Evolutionary conservation across 768 basidiomycete genomes (phyloP).

Genomic region (Panaeolus papilionaceus): DNA sequence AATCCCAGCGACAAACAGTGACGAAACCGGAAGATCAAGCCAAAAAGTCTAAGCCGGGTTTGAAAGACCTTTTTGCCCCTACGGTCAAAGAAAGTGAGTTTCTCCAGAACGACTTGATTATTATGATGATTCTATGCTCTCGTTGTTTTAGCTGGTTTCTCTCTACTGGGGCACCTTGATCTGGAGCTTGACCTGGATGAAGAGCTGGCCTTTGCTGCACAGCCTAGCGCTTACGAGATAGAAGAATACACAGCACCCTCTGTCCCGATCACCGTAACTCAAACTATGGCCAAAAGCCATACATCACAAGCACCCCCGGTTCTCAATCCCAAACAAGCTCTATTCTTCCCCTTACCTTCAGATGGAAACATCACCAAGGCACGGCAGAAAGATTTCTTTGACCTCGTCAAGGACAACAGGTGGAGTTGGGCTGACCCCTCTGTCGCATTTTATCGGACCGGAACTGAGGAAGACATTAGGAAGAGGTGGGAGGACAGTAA

Average conservation of each 20-base stretch:
- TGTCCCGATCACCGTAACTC: slow-evolving; percentile 19
- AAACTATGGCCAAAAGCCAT: slow-evolving; percentile 27
- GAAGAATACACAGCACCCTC: slow-evolving; percentile 18
- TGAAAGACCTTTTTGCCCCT: slow-evolving; percentile 81
- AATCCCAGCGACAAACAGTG: slow-evolving; percentile 12
- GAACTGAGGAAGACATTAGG: slow-evolving; percentile 65
- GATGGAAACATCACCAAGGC: slow-evolving; percentile 35
- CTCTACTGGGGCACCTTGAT: slow-evolving; percentile 76
- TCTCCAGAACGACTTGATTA: background rate
- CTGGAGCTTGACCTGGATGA: slow-evolving; percentile 75
- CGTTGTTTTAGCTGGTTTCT: slow-evolving; percentile 62
- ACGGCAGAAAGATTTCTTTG: slow-evolving; percentile 52
- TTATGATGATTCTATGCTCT: slow-evolving; percentile 2
- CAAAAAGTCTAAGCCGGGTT: slow-evolving; percentile 34
- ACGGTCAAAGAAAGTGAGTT: slow-evolving; percentile 66
- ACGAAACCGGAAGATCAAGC: background rate
- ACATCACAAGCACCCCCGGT: slow-evolving; percentile 36
- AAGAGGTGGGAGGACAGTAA: slow-evolving; percentile 75
- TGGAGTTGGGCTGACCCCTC: slow-evolving; percentile 53
- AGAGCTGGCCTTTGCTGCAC: slow-evolving; percentile 43
- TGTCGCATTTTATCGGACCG: slow-evolving; percentile 54
- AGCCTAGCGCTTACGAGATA: slow-evolving; percentile 16
- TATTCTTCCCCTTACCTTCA: slow-evolving; percentile 65
- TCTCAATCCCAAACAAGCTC: slow-evolving; percentile 58
- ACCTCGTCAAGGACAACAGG: slow-evolving; percentile 53